Conservation (phyloP, 2,329 filamentous ascomycete species). For the Aspergillus sp. region DNA sequence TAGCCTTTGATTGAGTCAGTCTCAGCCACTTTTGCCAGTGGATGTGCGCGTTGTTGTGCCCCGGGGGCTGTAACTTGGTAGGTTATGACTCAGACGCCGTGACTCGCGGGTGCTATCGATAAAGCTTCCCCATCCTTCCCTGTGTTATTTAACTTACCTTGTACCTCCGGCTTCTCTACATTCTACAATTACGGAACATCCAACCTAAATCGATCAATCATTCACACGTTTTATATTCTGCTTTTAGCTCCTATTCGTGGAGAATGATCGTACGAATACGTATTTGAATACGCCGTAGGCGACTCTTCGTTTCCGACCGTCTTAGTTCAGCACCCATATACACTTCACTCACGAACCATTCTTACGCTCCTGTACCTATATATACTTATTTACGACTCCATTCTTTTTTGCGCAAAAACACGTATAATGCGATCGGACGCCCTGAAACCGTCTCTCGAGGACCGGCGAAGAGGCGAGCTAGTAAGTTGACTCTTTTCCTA, state of each 20-base stretch:
- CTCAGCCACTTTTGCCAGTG: not conserved
- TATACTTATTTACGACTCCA: not conserved
- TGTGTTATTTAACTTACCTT: slow-evolving; percentile 9
- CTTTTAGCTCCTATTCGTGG: slow-evolving; percentile 14
- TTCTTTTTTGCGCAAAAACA: not conserved
- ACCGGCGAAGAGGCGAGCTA: slow-evolving; percentile 82
- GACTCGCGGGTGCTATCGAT: slow-evolving; percentile 33
- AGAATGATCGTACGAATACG: slow-evolving; percentile 48
- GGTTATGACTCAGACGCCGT: slow-evolving; percentile 17
- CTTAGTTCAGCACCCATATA: not conserved
- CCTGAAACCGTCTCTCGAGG: slow-evolving; percentile 67
- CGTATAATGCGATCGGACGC: slow-evolving; percentile 35
- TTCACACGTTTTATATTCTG: not conserved
- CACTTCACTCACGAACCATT: not conserved
- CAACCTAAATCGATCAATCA: not conserved
- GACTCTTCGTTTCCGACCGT: slow-evolving; percentile 27
- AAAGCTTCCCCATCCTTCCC: slow-evolving; percentile 23
- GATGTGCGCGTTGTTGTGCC: not conserved
- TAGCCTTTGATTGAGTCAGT: slow-evolving; percentile 2
- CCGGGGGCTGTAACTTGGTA: not conserved
- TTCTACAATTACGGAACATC: not conserved
- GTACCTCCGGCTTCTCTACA: not conserved
- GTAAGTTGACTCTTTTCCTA: slow-evolving; percentile 49
- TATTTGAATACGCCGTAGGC: slow-evolving; percentile 37
- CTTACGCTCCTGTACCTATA: slow-evolving; percentile 1